Evolutionary conservation across 495 filamentous ascomycete genomes (phyloP), one percentile per base, ranked within the genome.

Genomic region (Penicillium dipodomyicola): DNA sequence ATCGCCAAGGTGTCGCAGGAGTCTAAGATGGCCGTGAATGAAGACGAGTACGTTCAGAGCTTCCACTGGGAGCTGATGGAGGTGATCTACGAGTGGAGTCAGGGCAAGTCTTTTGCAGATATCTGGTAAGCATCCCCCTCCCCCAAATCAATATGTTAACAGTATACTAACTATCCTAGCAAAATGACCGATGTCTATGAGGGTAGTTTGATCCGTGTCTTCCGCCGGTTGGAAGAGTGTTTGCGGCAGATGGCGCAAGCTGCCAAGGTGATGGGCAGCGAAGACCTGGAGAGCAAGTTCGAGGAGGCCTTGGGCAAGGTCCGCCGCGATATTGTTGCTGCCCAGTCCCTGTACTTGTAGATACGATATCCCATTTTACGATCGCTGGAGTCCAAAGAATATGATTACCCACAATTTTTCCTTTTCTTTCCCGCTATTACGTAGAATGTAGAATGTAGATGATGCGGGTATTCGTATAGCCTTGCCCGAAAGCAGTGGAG

Each of bases 181-280:
- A 92, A 92, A 87, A 96, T 97, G 93, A 96, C 94, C 29, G 92
- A 96, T 68, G 89, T 93, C 37, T 98, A 96, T 71, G 94, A 98
- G 70, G 94, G 94, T 44, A 96, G 87, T 55, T 78, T 98, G 60
- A 97, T 98, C 65, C 90, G 94, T 32, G 84, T 97, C 47, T 97
- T 98, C 83, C 86, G 94, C 47, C 88, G 95, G 20, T 76, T 98
- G 35, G 95, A 98, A 73, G 94, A 98, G 75, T 81, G 96, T 49
- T 77, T 98, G n/a, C 82, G 95, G 60, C 94, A 98, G 72, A 96
- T 97, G 84, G 93, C 88, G n/a, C 88, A 96, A 74, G 94, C 91
- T 40, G 83, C 88, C 60, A 96, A 96, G 74, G 92, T 96, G 51
- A 98, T 98, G 95, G 94, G 94, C 52, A 96, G 86, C 68, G 89